Evolutionary conservation across 2,329 filamentous ascomycete genomes (phyloP), one percentile per base, ranked within the genome.

Genomic region (Trichoderma atroviride): DNA sequence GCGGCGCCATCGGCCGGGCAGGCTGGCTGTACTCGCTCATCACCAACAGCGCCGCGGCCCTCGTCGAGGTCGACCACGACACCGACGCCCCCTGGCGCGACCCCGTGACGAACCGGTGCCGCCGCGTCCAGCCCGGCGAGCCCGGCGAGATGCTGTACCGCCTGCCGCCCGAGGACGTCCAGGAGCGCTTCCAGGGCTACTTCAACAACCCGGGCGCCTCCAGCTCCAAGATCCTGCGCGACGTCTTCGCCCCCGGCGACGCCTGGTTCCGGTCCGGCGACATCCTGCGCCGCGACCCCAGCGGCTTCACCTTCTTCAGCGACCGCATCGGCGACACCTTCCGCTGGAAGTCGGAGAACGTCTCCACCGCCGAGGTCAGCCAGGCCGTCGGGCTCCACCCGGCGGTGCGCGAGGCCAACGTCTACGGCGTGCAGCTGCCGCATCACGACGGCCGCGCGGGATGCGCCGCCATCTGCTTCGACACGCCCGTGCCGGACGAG

Each of bases 191-290:
- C 81, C 91, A 94, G 76, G 94, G 94, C 2, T 97, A 97, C 80
- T 93, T 90, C 79, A 88, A 89, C 70, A 93, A 96, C 77, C 78
- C 84, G 16, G 84, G 86, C 37, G 92, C 93, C 0, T 92, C 91
- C 0, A 81, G 88, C 50, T 85, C 87, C 72, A 97, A 97, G 80
- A 86, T 97, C 58, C 78, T 96, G 71, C 87, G 90, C 5, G 83
- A 91, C 74, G 92, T 96, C 2, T 87, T 96, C 72, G 82, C 80
- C 70, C 90, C 90, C 75, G 93, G 91, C 16, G 94, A 97, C 75
- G 90, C 88, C 0, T 97, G 89, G 84, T 96, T 94, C 83, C 88
- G 93, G 29, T 91, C 92, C 0, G 94, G 94, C n/a, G 94, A 97
- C 75, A 85, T 96, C 22, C 81, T 96, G 37, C 85, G 89, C n/a